A percentile compares a stretch with the other conserved stretches of the same genome.
Conservation (phyloP, 73 alveolate species). For the Tetrahymena thermophila region DNA sequence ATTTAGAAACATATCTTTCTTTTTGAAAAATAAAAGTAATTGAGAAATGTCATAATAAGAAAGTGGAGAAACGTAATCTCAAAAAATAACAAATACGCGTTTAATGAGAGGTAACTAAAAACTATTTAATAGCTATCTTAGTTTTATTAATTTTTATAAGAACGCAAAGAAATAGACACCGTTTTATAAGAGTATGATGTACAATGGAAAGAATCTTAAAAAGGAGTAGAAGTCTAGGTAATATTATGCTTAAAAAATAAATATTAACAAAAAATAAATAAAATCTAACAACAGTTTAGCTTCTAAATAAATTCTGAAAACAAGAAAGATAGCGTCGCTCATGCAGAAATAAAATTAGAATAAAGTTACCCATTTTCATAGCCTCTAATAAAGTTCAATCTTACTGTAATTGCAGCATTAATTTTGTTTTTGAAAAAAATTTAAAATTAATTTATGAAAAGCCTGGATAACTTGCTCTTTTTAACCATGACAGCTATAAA, state of each 20-base stretch:
- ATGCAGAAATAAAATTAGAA: neutral
- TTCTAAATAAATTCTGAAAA: neutral
- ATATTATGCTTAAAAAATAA: neutral
- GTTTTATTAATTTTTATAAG: neutral
- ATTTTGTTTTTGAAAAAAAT: neutral
- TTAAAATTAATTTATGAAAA: neutral
- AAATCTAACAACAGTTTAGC: neutral
- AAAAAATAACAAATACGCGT: neutral
- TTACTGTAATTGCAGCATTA: neutral
- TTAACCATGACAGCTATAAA: neutral
- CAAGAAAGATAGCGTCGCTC: neutral
- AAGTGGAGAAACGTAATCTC: neutral
- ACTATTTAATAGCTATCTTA: neutral
- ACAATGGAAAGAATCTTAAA: neutral
- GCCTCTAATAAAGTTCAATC: neutral
- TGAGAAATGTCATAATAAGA: neutral
- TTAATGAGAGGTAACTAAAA: neutral
- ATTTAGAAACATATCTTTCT: neutral
- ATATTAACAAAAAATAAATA: neutral
- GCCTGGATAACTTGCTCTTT: neutral
- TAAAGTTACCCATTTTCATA: neutral
- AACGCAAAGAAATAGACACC: neutral
- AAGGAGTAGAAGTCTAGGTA: neutral
- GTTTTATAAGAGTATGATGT: neutral
- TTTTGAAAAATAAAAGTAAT: neutral